Evolutionary conservation across 163 green algal species (phyloP), one percentile per base, ranked within the genome.

Genomic region (Scenedesmus sp.): DNA sequence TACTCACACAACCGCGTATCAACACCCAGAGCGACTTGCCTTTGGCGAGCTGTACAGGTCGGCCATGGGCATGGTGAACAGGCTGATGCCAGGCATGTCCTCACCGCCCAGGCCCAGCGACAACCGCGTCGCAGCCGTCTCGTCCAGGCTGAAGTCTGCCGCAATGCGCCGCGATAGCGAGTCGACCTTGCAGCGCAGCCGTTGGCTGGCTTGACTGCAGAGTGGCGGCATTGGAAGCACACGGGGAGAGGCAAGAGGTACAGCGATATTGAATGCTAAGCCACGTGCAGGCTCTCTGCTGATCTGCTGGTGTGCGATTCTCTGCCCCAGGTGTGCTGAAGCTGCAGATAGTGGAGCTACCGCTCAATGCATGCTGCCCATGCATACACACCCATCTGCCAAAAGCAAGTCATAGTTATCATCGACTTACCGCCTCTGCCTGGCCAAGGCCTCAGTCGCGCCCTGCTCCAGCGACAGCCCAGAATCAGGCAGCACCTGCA

Each of bases 21-120:
- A 13, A 9, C 33, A 24, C 22, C 22, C 3, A 72, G 3, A 72
- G 24, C 24, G 16, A 72, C 40, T 79, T 20, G 78, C 82, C 82
- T 53, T 78, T 51, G 51, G 46, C 40, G 18, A 16, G 20, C 46
- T 56, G 46, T 78, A 49, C 12, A 90, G 22, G 72, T 90, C 88
- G 16, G 84, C 85, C 35, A 91, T 89, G 12, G 92, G 92, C 90
- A 92, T 91, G n/a, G 86, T 59, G 18, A 94, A 94, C 35, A 94
- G 44, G 68, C 83, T 91, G 43, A 94, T 72, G 16, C 86, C 92
- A 3, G 89, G 92, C 61, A 93, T 93, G 86, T 24, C 65, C 16
- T 76, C 37, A 42, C 91, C 92, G 7, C 92, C 85, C 49, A 90
- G 85, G 61, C 92, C 92, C 46, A 94, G 78, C 24, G 81, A 78